A percentile compares a stretch with the other conserved stretches of the same genome.
These are phyloP conservation scores for Leccinum subgranulosum DNA, from an alignment of 768 basidiomycete genomes.

Conservation along the genomic window DNA sequence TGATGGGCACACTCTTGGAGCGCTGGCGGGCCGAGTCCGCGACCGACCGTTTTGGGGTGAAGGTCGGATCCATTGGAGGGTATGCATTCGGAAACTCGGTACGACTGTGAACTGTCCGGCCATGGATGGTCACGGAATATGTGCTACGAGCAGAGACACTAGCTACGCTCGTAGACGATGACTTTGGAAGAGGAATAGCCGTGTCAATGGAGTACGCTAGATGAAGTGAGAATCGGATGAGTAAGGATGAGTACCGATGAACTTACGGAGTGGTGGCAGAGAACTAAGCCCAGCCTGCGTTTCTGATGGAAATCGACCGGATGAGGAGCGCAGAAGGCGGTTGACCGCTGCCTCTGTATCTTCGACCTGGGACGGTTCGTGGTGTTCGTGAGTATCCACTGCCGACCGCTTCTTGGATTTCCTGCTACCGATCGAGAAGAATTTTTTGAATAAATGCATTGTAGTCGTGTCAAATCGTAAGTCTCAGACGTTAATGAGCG, in stretches of 20 bases:
- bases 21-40: conserved; percentile 28
- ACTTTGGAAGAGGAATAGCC: conserved; percentile 45
- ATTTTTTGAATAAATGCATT: conserved; percentile 70
- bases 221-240: neutral
- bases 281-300: conserved; percentile 53
- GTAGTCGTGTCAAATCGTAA: conserved; percentile 29
- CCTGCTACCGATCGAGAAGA: conserved; percentile 67
- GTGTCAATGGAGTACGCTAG: conserved; percentile 68
- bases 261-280: conserved; percentile 71
- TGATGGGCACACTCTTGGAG: conserved; percentile 36
- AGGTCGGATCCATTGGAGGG: conserved; percentile 34
- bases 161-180: conserved; percentile 51
- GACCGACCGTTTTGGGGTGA: conserved; percentile 27
- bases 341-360: conserved; percentile 45
- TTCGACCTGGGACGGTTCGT: conserved; percentile 31
- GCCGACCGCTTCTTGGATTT: conserved; percentile 48
- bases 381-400: conserved; percentile 17
- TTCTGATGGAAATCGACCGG: conserved; percentile 59
- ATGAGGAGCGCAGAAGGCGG: conserved; percentile 66
- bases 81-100: conserved; percentile 68
- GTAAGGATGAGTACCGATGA: neutral
- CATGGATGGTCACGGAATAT: conserved; percentile 71
- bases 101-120: conserved; percentile 55
- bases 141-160: conserved; percentile 55
- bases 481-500: conserved; percentile 26